Evolutionary conservation across 768 basidiomycete species (phyloP).

Genomic region (Lentinus brumalis): DNA sequence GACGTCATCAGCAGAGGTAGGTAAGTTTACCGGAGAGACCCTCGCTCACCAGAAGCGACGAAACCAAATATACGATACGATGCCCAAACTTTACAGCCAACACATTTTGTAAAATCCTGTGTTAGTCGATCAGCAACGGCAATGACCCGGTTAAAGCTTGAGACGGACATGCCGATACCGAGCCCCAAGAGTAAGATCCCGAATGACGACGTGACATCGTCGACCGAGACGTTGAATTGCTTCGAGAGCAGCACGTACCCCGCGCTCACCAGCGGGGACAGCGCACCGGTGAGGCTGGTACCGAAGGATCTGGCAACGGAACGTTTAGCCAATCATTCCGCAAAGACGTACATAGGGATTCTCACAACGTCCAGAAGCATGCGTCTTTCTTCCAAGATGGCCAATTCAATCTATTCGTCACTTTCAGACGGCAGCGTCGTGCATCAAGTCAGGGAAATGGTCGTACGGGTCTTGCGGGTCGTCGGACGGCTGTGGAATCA

Average conservation of each 20-base stretch:
- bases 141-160: neutral
- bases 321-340: neutral
- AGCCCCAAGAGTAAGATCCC: slow-evolving; percentile 44
- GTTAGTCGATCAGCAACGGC: neutral
- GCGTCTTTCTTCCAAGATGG: slow-evolving; percentile 48
- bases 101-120: slow-evolving; percentile 41
- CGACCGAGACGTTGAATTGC: slow-evolving; percentile 44
- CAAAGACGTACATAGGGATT: neutral
- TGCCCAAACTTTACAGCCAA: slow-evolving; percentile 48
- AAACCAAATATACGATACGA: slow-evolving; percentile 44
- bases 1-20: too few relatives aligned
- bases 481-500: slow-evolving; percentile 47
- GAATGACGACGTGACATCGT: slow-evolving; percentile 45
- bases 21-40: too few relatives aligned
- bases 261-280: slow-evolving; percentile 42
- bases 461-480: slow-evolving; percentile 43
- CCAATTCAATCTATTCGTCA: slow-evolving; percentile 37
- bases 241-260: slow-evolving; percentile 43
- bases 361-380: slow-evolving; percentile 47
- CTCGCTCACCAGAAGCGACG: slow-evolving; percentile 43
- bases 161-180: slow-evolving; percentile 42
- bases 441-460: neutral
- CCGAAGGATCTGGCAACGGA: slow-evolving; percentile 38
- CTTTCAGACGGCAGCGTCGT: neutral
- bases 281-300: slow-evolving; percentile 44